phyloP scores from a whole-genome alignment of 164 flowering plant genomes.

The Protea cynaroides region DNA sequence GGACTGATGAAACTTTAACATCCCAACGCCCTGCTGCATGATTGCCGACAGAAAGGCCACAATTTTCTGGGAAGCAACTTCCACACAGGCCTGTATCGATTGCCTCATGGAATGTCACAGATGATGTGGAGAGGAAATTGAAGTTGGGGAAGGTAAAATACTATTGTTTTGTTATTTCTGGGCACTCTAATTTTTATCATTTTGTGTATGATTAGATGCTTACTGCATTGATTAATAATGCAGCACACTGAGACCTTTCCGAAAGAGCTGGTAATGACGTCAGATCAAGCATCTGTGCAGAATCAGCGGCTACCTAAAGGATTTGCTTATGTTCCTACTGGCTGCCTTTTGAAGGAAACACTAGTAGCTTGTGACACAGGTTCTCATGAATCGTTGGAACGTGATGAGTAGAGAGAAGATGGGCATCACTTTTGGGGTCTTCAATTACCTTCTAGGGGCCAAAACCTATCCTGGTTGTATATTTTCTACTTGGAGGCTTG shows the following conservation, averaged over 20 bases:
- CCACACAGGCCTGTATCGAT: constrained; percentile 44
- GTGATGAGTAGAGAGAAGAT: constrained; percentile 35
- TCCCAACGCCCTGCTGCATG: constrained; percentile 34
- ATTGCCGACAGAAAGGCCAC: constrained; percentile 33
- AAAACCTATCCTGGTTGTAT: constrained; percentile 7
- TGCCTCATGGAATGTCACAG: constrained; percentile 28
- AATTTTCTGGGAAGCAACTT: constrained; percentile 70
- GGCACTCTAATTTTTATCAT: background rate
- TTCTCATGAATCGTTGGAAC: constrained; percentile 34
- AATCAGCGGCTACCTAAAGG: constrained; percentile 81
- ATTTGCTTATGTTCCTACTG: constrained; percentile 74
- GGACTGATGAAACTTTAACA: constrained; percentile 65
- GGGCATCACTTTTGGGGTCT: constrained; percentile 1
- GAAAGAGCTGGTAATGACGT: constrained; percentile 84
- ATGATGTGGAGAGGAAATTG: constrained; percentile 40
- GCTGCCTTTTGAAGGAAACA: constrained; percentile 59
- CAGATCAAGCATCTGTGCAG: constrained; percentile 80
- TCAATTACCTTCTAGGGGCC: constrained; percentile 8
- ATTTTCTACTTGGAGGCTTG: constrained; percentile 15
- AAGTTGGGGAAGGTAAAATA: constrained; percentile 50
- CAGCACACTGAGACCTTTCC: constrained; percentile 70
- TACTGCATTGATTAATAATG: background rate
- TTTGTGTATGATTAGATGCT: background rate
- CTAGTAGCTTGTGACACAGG: constrained; percentile 27
- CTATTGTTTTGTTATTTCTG: background rate